A percentile compares a stretch with the other conserved stretches of the same genome.
phyloP scores from a whole-genome alignment of 306 rosid species.

The Biancaea sappan region DNA sequence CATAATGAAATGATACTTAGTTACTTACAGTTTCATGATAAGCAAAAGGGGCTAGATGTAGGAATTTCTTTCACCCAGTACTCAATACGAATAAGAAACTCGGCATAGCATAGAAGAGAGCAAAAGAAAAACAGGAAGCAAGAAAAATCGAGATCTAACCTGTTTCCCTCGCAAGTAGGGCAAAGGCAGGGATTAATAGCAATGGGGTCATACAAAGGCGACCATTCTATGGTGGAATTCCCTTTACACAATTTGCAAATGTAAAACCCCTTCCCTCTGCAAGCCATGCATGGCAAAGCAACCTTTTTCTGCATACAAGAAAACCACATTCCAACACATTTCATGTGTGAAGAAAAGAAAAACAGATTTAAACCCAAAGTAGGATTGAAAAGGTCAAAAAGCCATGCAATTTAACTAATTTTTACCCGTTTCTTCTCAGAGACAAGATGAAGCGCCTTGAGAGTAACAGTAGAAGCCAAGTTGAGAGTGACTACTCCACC shows the following conservation, averaged over 20 bases:
- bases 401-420: neutral
- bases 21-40: neutral
- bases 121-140: neutral
- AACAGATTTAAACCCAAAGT: neutral
- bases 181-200: conserved; percentile 93
- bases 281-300: conserved; percentile 68
- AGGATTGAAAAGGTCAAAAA: neutral
- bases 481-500: conserved; percentile 70
- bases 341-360: neutral
- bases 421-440: conserved; percentile 76
- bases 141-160: conserved; percentile 46
- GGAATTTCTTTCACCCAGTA: neutral
- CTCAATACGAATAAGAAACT: neutral
- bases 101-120: conserved; percentile 7
- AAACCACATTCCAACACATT: conserved; percentile 15
- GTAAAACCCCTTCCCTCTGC: conserved; percentile 85
- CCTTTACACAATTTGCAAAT: conserved; percentile 87
- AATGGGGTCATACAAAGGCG: conserved; percentile 84
- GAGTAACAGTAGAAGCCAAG: conserved; percentile 62
- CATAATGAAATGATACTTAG: neutral
- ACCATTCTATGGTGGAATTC: conserved; percentile 76
- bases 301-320: conserved; percentile 57
- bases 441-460: conserved; percentile 53
- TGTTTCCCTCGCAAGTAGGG: conserved; percentile 92
- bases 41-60: neutral